phyloP scores from a whole-genome alignment of 768 basidiomycete species.

The Omphalotus guepiniiformis region DNA sequence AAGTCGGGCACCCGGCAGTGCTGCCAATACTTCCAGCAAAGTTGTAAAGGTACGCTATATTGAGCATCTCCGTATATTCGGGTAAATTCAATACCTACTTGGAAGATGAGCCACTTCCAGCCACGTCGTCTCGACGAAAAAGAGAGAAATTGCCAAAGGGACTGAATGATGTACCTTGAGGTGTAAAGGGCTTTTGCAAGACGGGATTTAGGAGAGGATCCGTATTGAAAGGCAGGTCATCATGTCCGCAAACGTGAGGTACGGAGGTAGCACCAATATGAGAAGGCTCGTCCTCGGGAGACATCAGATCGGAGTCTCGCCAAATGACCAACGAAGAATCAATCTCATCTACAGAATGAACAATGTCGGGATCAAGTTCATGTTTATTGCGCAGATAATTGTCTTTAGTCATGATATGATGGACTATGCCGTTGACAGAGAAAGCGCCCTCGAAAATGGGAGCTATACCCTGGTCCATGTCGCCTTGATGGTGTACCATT shows the following conservation, averaged over 20 bases:
- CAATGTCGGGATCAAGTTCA: slow-evolving; percentile 48
- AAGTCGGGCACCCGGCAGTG: slow-evolving; percentile 64
- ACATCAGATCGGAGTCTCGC: slow-evolving; percentile 67
- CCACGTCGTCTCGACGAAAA: slow-evolving; percentile 52
- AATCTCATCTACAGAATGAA: slow-evolving; percentile 36
- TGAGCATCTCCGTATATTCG: slow-evolving; percentile 6
- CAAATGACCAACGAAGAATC: slow-evolving; percentile 65
- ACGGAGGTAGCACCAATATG: too few relatives aligned
- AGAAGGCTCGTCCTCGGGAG: slow-evolving; percentile 41
- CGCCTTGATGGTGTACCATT: slow-evolving; percentile 62
- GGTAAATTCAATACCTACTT: slow-evolving; percentile 39
- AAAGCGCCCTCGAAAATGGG: slow-evolving; percentile 78
- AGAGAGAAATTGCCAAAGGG: slow-evolving; percentile 30
- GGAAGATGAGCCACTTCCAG: slow-evolving; percentile 42
- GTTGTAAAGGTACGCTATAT: too few relatives aligned
- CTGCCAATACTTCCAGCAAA: slow-evolving; percentile 68
- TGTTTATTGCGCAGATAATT: slow-evolving; percentile 65
- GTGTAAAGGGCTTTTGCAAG: slow-evolving; percentile 28
- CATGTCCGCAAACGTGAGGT: slow-evolving; percentile 62
- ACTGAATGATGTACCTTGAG: slow-evolving; percentile 32
- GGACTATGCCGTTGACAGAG: slow-evolving; percentile 57
- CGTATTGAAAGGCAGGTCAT: slow-evolving; percentile 62
- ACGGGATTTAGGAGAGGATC: slow-evolving; percentile 51
- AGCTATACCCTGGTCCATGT: slow-evolving; percentile 38
- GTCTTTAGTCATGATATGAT: slow-evolving; percentile 69